phyloP scores from a whole-genome alignment of 2,329 filamentous ascomycete genomes.

The Meredithiella fracta region DNA sequence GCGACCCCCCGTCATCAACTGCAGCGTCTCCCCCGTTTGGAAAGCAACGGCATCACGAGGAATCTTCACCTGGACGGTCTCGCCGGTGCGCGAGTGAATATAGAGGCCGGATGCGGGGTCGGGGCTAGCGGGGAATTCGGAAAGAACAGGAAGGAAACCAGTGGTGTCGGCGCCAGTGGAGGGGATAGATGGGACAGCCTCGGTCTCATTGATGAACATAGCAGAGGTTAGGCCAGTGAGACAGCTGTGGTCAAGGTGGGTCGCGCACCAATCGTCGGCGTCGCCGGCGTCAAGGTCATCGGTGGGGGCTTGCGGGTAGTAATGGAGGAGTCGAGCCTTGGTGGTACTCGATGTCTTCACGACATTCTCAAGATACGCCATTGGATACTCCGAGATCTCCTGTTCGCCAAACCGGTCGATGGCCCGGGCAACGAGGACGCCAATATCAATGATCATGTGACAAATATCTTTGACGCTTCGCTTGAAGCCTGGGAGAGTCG shows the following conservation, averaged over 20 bases:
- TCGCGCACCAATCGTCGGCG: slow-evolving; percentile 89
- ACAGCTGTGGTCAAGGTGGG: slow-evolving; percentile 81
- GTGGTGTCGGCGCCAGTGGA: slow-evolving; percentile 15
- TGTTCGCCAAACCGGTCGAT: slow-evolving; percentile 73
- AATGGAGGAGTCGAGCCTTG: slow-evolving; percentile 83
- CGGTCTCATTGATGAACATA: slow-evolving; percentile 80
- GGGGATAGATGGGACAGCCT: slow-evolving; percentile 23
- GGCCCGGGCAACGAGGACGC: slow-evolving; percentile 72
- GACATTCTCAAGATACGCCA: slow-evolving; percentile 70
- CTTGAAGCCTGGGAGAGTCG: slow-evolving; percentile 58
- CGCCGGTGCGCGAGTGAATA: slow-evolving; percentile 69
- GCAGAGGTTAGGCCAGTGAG: slow-evolving; percentile 85
- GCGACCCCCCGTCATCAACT: slow-evolving; percentile 76
- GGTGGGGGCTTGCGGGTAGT: slow-evolving; percentile 50
- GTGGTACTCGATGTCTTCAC: slow-evolving; percentile 74
- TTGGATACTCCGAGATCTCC: slow-evolving; percentile 61
- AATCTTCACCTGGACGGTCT: slow-evolving; percentile 81
- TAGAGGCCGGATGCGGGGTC: slow-evolving; percentile 82
- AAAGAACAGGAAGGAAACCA: slow-evolving; percentile 33
- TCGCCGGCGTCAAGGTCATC: slow-evolving; percentile 25
- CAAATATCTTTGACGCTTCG: slow-evolving; percentile 60
- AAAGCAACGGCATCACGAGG: slow-evolving; percentile 85
- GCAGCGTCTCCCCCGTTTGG: slow-evolving; percentile 83
- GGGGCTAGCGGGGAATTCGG: slow-evolving; percentile 59
- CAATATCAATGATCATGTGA: slow-evolving; percentile 72